A percentile compares a stretch with the other conserved stretches of the same genome.
Evolutionary conservation across 495 filamentous ascomycete species (phyloP).

Genomic region (Cudoniella acicularis): DNA sequence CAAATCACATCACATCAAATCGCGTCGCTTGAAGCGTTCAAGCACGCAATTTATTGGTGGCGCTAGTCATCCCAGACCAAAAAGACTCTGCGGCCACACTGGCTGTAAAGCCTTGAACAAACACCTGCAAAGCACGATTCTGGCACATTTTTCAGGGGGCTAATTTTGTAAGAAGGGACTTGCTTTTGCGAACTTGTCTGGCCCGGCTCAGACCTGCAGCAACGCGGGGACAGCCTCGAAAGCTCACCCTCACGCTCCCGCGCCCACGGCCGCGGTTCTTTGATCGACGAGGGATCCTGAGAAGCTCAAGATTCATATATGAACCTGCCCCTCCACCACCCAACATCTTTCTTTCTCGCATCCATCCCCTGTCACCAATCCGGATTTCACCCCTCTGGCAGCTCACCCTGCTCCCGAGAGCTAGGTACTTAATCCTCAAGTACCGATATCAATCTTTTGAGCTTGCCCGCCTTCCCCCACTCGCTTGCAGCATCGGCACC

Average conservation of each 20-base stretch:
- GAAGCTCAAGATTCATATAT: no score
- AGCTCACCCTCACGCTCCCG: constrained; percentile 3
- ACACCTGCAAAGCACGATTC: no score
- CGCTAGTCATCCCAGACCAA: neutral
- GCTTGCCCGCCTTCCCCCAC: no score
- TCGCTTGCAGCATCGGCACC: neutral
- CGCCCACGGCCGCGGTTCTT: constrained; percentile 11
- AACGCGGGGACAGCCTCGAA: neutral
- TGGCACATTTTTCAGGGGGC: no score
- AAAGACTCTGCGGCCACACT: neutral
- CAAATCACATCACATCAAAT: neutral
- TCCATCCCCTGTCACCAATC: neutral
- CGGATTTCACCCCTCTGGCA: neutral
- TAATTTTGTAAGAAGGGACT: no score
- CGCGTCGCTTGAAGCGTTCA: no score
- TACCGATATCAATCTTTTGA: no score
- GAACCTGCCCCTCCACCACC: constrained; percentile 3
- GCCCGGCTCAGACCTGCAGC: neutral
- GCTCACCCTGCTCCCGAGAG: neutral
- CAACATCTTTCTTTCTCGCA: neutral
- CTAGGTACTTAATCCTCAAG: no score
- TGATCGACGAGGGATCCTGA: no score
- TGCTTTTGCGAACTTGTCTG: neutral
- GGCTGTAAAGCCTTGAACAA: no score
- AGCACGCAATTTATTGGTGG: neutral